phyloP scores from a whole-genome alignment of 2,329 filamentous ascomycete genomes.

The Trichoderma simmonsii region DNA sequence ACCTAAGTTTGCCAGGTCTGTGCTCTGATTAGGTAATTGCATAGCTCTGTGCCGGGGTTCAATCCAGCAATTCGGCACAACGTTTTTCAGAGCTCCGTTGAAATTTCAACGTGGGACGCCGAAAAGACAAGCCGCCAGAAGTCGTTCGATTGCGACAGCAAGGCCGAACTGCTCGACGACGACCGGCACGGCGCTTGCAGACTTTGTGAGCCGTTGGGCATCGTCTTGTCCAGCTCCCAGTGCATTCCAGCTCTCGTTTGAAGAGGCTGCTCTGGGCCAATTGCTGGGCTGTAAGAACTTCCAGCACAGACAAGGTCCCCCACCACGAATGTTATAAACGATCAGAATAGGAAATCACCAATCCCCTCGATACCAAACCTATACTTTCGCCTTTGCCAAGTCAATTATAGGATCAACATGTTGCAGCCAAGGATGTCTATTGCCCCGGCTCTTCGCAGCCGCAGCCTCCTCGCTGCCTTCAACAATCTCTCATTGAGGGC shows the following conservation, averaged over 20 bases:
- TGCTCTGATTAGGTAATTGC: background rate
- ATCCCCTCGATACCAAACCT: background rate
- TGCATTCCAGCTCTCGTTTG: background rate
- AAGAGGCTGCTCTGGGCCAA: constrained; percentile 11
- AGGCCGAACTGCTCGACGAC: constrained; percentile 2
- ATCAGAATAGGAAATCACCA: background rate
- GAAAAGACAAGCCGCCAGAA: background rate
- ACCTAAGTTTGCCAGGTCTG: background rate
- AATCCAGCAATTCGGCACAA: constrained; percentile 23
- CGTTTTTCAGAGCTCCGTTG: constrained; percentile 26
- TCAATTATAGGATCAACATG: constrained; percentile 26
- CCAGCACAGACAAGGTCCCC: background rate
- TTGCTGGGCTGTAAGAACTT: constrained; percentile 1
- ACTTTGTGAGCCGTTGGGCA: background rate
- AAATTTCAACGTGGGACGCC: constrained; percentile 25
- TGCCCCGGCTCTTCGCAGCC: constrained; percentile 29
- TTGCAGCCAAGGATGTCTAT: constrained; percentile 32
- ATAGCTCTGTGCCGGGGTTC: background rate
- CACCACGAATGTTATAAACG: constrained; percentile 1
- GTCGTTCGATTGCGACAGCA: background rate
- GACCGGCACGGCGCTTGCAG: constrained; percentile 2
- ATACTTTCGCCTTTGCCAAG: background rate
- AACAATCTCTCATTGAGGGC: constrained; percentile 28
- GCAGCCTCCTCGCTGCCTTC: constrained; percentile 29
- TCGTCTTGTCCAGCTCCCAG: constrained; percentile 1